A percentile compares a stretch with the other conserved stretches of the same genome.
These are phyloP conservation scores for Fusarium nodosum DNA, from an alignment of 2,329 filamentous ascomycete genomes.

Conservation along the genomic window DNA sequence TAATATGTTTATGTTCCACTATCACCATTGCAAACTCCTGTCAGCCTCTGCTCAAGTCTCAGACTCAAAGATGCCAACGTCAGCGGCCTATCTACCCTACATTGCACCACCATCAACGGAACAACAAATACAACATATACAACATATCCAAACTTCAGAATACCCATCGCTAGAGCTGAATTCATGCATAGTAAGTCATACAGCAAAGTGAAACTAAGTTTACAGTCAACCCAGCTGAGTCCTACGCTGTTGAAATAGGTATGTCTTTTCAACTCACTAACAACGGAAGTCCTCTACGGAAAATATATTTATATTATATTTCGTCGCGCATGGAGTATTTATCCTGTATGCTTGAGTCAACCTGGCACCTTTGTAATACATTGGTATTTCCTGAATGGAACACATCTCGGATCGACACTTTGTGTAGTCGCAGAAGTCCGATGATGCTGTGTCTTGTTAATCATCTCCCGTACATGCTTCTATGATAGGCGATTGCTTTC, in stretches of 20 bases:
- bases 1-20: background rate
- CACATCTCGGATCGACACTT: conserved; percentile 55
- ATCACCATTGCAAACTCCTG: background rate
- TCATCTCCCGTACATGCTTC: conserved; percentile 51
- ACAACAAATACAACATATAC: background rate
- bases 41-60: conserved; percentile 1
- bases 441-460: conserved; percentile 58
- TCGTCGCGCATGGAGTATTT: conserved; percentile 53
- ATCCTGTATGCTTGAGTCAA: conserved; percentile 55
- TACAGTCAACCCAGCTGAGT: conserved; percentile 27
- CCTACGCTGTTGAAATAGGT: conserved; percentile 40
- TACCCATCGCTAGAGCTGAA: conserved; percentile 21
- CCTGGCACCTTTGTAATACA: conserved; percentile 57
- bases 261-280: background rate
- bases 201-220: conserved; percentile 24
- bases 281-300: conserved; percentile 59
- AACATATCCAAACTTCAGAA: conserved; percentile 13
- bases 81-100: background rate
- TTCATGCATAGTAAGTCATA: conserved; percentile 7
- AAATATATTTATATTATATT: conserved; percentile 61
- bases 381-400: conserved; percentile 59
- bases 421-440: conserved; percentile 59
- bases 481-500: too few species aligned
- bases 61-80: background rate
- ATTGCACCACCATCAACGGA: background rate